phyloP scores from a whole-genome alignment of 2,329 filamentous ascomycete species.

The Talaromyces sp. region DNA sequence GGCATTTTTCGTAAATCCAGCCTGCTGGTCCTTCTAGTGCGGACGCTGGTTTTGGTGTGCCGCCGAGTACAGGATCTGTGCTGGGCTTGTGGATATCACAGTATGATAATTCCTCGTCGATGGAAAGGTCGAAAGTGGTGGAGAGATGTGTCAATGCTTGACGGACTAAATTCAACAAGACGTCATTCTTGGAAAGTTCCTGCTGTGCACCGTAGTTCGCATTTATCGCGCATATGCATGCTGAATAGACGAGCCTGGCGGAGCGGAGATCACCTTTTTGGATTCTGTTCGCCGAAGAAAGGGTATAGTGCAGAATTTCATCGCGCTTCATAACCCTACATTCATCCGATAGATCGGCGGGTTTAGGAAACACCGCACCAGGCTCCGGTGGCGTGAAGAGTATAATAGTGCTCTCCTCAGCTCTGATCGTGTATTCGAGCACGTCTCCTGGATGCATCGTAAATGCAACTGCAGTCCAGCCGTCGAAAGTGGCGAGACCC shows the following conservation, averaged over 20 bases:
- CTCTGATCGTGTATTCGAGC: constrained; percentile 53
- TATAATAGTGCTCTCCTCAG: constrained; percentile 44
- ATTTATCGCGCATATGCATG: constrained; percentile 35
- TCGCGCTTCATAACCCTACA: constrained; percentile 23
- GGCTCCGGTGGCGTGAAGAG: constrained; percentile 30
- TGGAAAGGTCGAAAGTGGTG: constrained; percentile 2
- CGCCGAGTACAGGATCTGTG: neutral
- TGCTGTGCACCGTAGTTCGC: constrained; percentile 23
- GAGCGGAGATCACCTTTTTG: constrained; percentile 23
- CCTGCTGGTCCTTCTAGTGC: constrained; percentile 24
- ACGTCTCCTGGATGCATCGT: constrained; percentile 57
- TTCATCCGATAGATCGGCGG: constrained; percentile 21
- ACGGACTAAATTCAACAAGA: constrained; percentile 26
- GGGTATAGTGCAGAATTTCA: constrained; percentile 28
- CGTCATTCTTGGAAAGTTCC: neutral
- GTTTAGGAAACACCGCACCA: constrained; percentile 18
- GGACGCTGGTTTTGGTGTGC: constrained; percentile 26
- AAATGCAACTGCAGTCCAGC: constrained; percentile 48
- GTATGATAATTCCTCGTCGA: constrained; percentile 33
- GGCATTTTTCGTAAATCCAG: constrained; percentile 48
- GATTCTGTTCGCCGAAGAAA: constrained; percentile 22
- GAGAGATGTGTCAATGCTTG: constrained; percentile 25
- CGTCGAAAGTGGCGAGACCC: constrained; percentile 52
- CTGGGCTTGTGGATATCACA: constrained; percentile 19
- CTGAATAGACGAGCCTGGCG: constrained; percentile 35